Conservation (phyloP, 2,329 filamentous ascomycete species). For the Calycina herbarum region DNA sequence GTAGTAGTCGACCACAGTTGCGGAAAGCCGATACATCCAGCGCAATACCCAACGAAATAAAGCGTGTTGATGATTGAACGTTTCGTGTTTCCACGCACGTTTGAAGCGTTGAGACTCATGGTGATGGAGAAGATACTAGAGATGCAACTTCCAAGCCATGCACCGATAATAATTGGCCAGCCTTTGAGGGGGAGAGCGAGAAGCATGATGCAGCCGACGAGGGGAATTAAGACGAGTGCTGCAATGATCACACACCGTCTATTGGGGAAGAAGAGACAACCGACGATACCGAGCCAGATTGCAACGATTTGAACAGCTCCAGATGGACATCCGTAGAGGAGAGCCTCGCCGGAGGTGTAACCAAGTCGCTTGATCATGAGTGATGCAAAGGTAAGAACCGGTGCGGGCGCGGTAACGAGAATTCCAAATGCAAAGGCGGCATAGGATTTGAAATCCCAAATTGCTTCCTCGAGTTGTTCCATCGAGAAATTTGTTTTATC, state of each 20-base stretch:
- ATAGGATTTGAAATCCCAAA: conserved; percentile 43
- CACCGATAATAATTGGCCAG: conserved; percentile 50
- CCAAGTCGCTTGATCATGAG: conserved; percentile 50
- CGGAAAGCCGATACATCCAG: conserved; percentile 47
- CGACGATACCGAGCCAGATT: conserved; percentile 47
- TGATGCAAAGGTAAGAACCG: conserved; percentile 49
- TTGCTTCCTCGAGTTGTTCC: conserved; percentile 45
- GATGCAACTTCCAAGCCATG: conserved; percentile 50
- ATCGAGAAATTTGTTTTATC: conserved; percentile 47
- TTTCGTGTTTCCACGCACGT: conserved; percentile 54
- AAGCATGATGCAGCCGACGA: conserved; percentile 47
- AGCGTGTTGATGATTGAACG: conserved; percentile 47
- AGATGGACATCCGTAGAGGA: conserved; percentile 49
- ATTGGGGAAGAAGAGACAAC: conserved; percentile 42
- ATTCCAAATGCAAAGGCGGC: conserved; percentile 48
- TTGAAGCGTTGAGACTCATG: conserved; percentile 47
- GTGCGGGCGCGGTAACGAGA: conserved; percentile 47
- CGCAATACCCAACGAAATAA: conserved; percentile 53
- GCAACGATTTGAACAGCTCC: conserved; percentile 48
- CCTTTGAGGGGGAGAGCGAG: conserved; percentile 43
- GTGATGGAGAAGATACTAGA: conserved; percentile 45
- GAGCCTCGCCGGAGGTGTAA: conserved; percentile 44
- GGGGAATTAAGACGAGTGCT: conserved; percentile 43
- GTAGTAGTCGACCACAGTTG: conserved; percentile 49
- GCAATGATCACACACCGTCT: conserved; percentile 44